Evolutionary conservation across 2,329 filamentous ascomycete species (phyloP), one percentile per base, ranked within the genome.

Genomic region (Colletotrichum nymphaeae): DNA sequence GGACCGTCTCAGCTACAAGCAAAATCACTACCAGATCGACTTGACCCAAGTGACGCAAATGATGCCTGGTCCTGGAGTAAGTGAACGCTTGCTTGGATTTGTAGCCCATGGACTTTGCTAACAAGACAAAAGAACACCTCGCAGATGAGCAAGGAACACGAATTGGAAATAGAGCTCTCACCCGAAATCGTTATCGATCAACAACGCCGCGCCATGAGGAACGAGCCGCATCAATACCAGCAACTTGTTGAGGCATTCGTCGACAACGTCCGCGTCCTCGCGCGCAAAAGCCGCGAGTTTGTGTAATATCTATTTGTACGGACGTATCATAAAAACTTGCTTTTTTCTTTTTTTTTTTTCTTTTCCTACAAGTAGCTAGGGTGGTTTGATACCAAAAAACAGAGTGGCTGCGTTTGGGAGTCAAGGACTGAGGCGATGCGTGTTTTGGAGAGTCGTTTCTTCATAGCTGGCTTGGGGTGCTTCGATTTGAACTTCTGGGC

Each of bases 1-100:
- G 82, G 95, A 99, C 82, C 91, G 97, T 22, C 86, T 99, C 80
- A 97, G 94, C 80, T 99, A 99, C 83, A 92, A 89, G 11, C 97
- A 98, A 81, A 89, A 95, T 53, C 91, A 91, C 67, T 98, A 97
- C 80, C 94, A 97, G 80, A 89, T 99, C 77, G 97, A 99, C 83
- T 86, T 99, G 63, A 99, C 97, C 0, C 95, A 98, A 81, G 97
- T 99, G 55, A 93, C 91, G 12, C 88, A 87, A 63, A 79, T 79
- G 6, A 76, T 78, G 35, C 76, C 78, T 30, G 82, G 80, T 7
- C 80, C 81, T 66, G 82, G 81, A 4, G 85, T 87, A 81, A 74
- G 84, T 81, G 42, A 35, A 57, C 37, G 14, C 26, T 35, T 6
- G 28, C 30, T 37, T 22, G 14, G 14, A 46, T 30, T 1, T 58